Evolutionary conservation across 2,329 filamentous ascomycete genomes (phyloP), one percentile per base, ranked within the genome.

Genomic region (Nemania bipapillata): DNA sequence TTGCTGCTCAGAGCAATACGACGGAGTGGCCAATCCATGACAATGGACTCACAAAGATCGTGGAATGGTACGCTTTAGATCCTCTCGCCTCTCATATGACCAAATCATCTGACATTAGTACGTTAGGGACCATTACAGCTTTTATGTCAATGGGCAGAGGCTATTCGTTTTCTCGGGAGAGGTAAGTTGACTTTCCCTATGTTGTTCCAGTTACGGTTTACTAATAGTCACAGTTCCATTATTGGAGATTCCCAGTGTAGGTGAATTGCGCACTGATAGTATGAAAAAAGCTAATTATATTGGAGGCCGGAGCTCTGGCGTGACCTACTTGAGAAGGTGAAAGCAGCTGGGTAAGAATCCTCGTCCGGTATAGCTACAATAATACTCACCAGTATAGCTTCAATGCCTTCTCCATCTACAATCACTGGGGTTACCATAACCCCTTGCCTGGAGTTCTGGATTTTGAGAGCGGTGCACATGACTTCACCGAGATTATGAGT

Each of bases 401-500:
- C 77, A 83, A 81, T 58, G 76, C 81, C 1, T 83, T 82, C 67
- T 81, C 79, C 49, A 82, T 83, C 65, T 83, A 83, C 72, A 80
- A 78, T 52, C 79, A 80, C 60, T 82, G 81, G 81, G 80, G 80
- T 7, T 83, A 79, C 57, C 81, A 83, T 62, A 79, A 80, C 53
- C 76, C 80, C 2, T 71, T 77, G 0, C 77, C 79, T 0, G 80
- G 79, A 0, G 69, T 70, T 0, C 73, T 85, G 5, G 86, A 87
- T 74, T 87, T 87, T 69, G 79, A 81, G 59, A 86, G 79, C 12
- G 85, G 83, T 2, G 84, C 85, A 2, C 86, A 85, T 66, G 81
- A 88, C 71, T 85, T 88, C 66, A 83, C 82, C 4, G 78, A 79
- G 8, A 81, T 88, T 47, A 83, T 86, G 59, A 83, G 85, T 30